phyloP scores from a whole-genome alignment of 768 basidiomycete species.

The Tricholoma sp. region DNA sequence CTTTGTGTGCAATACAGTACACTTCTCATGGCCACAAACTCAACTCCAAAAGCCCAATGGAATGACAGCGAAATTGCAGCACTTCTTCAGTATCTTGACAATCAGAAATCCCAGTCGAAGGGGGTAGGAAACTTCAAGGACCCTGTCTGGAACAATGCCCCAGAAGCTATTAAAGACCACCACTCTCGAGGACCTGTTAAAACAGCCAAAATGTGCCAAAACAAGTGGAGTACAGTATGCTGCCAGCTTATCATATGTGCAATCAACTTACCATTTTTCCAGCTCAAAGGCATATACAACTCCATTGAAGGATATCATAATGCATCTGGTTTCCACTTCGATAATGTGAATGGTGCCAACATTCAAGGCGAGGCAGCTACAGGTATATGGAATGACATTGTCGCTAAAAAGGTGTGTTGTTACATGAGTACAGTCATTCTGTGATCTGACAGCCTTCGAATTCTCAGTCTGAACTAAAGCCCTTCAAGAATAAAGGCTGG shows the following conservation, averaged over 20 bases:
- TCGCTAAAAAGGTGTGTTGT: neutral
- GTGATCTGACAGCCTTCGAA: neutral
- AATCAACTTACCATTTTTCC: neutral
- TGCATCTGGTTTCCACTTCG: neutral
- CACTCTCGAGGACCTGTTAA: neutral
- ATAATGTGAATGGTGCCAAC: neutral
- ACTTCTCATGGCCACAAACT: neutral
- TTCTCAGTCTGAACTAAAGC: neutral
- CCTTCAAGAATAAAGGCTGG: neutral
- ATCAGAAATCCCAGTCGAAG: neutral
- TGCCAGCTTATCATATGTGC: no score
- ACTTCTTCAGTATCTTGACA: neutral
- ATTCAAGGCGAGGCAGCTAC: neutral
- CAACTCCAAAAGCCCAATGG: neutral
- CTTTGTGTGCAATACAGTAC: neutral
- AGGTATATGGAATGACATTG: neutral
- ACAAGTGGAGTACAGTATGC: neutral
- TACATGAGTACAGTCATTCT: no score
- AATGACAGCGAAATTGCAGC: neutral
- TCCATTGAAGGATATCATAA: neutral
- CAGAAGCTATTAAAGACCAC: neutral
- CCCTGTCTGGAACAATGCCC: neutral
- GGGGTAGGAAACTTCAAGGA: neutral
- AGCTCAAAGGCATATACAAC: neutral
- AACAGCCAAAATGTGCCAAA: neutral